These are phyloP conservation scores for Kodamaea ohmeri DNA, from an alignment of 1,139 yeast species.

Conservation along the genomic window DNA sequence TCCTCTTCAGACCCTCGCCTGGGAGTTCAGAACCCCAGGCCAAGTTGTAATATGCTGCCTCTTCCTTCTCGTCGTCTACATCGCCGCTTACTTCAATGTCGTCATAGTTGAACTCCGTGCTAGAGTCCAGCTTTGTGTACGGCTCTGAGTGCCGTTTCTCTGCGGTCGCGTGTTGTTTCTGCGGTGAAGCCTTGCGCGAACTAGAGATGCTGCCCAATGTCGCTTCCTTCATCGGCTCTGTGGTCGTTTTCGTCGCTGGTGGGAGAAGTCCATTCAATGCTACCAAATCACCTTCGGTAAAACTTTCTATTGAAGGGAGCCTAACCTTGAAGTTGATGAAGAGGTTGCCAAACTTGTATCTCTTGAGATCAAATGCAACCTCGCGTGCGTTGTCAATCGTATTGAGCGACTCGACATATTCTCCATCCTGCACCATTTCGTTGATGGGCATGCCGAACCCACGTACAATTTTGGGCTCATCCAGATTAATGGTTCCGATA, in stretches of 20 bases:
- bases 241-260: slow-evolving; percentile 4
- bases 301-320: slow-evolving; percentile 33
- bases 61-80: slow-evolving; percentile 25
- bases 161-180: background rate
- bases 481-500: slow-evolving; percentile 43
- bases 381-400: slow-evolving; percentile 19
- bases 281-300: slow-evolving; percentile 24
- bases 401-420: slow-evolving; percentile 19
- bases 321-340: slow-evolving; percentile 42
- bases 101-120: slow-evolving; percentile 24
- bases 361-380: slow-evolving; percentile 20
- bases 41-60: slow-evolving; percentile 21
- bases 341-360: slow-evolving; percentile 36
- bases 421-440: slow-evolving; percentile 32
- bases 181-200: slow-evolving; percentile 2
- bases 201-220: slow-evolving; percentile 3
- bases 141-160: background rate
- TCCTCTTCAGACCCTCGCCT: background rate
- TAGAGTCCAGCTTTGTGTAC: slow-evolving; percentile 10
- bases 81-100: slow-evolving; percentile 26
- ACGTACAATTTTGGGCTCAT: slow-evolving; percentile 45
- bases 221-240: slow-evolving; percentile 5
- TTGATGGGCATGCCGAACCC: slow-evolving; percentile 67
- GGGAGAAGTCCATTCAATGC: slow-evolving; percentile 30
- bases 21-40: slow-evolving; percentile 18